Evolutionary conservation across 176 grass and related monocot genomes (phyloP).

Genomic region (Bothriochloa decipiens): DNA sequence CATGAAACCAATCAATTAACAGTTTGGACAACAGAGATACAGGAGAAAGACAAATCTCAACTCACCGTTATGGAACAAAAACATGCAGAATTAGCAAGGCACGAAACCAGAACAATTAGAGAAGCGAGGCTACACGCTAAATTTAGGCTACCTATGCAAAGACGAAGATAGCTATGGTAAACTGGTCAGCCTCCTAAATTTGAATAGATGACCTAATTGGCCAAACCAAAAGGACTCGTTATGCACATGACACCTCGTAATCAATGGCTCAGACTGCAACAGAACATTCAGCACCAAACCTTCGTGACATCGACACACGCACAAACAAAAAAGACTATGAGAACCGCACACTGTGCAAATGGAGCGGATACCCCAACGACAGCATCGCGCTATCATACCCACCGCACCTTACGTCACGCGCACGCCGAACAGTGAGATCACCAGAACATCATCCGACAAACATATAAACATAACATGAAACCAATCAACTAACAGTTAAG

Average conservation of each 20-base stretch:
- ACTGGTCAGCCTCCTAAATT: neutral
- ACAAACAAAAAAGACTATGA: too few species aligned
- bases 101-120: neutral
- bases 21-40: neutral
- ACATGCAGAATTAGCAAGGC: neutral
- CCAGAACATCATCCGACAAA: too few species aligned
- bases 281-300: neutral
- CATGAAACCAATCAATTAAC: slow-evolving; percentile 1
- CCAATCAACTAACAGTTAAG: neutral
- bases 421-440: too few species aligned
- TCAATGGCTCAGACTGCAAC: neutral
- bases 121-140: neutral
- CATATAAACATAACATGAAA: slow-evolving; percentile 17
- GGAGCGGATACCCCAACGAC: too few species aligned
- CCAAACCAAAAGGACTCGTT: neutral
- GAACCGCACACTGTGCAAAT: too few species aligned
- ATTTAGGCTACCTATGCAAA: neutral
- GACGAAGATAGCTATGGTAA: neutral
- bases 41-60: neutral
- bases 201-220: neutral
- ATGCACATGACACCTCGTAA: neutral
- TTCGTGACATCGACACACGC: too few species aligned
- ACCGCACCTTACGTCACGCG: too few species aligned
- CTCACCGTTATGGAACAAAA: neutral
- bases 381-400: too few species aligned